A percentile compares a stretch with the other conserved stretches of the same genome.
Conservation (phyloP, 129 eudicot genomes). For the Cynara cardunculus region DNA sequence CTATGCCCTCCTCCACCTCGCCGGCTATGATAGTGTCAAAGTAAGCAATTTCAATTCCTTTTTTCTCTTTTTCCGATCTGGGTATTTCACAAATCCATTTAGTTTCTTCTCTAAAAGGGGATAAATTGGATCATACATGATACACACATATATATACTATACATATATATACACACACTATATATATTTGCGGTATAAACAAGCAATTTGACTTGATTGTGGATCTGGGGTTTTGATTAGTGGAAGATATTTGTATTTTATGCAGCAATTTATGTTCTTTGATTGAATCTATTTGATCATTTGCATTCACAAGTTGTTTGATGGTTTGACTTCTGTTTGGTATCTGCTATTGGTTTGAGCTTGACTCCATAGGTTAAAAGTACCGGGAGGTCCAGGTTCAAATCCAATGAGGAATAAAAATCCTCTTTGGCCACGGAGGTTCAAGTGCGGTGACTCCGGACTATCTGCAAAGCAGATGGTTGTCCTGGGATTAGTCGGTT, state of each 20-base stretch:
- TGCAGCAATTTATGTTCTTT: not conserved
- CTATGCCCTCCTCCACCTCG: constrained; percentile 53
- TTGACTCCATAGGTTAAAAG: too few species aligned
- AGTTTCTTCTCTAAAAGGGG: not conserved
- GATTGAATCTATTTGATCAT: not conserved
- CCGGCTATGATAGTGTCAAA: constrained; percentile 57
- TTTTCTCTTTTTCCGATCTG: not conserved
- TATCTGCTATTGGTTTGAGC: too few species aligned
- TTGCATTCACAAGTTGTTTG: not conserved
- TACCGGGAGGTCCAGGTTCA: too few species aligned
- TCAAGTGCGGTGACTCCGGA: too few species aligned
- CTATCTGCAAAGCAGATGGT: too few species aligned
- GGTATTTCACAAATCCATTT: not conserved
- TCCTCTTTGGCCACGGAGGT: too few species aligned
- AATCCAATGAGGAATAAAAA: too few species aligned
- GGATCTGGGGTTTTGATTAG: not conserved
- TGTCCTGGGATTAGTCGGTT: too few species aligned
- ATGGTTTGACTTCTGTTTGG: too few species aligned
- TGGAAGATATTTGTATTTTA: not conserved
- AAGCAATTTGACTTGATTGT: not conserved
- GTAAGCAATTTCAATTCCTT: not conserved
- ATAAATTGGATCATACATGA: too few species aligned
- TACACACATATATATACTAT: too few species aligned
- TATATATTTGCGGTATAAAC: not conserved
- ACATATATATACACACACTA: too few species aligned